Evolutionary conservation across 2,329 filamentous ascomycete genomes (phyloP), one percentile per base, ranked within the genome.

Genomic region (Ceratocystis smalleyi): DNA sequence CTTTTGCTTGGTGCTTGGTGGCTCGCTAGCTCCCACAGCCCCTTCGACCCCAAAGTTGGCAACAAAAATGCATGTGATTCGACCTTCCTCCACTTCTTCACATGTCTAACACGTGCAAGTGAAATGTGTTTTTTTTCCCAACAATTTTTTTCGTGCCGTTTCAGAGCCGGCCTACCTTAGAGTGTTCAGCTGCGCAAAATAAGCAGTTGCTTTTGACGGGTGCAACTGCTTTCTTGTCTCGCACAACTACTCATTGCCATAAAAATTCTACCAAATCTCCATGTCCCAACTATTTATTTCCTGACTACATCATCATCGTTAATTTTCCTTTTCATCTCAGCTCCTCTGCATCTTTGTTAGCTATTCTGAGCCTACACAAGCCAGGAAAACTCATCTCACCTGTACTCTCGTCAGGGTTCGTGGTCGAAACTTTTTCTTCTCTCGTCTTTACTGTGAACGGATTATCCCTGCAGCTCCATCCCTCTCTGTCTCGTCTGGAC

Each of bases 21-120:
- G 30, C 27, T 51, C n/a, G 15, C 54, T 32, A 60, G 10, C n/a
- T 30, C 63, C 63, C 61, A 64, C 47, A 45, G 54, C 30, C 51
- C 51, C 54, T 35, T 57, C 35, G 54, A n/a, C 54, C 32, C 54
- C 54, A 62, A 62, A 54, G 17, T 17, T 51, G n/a, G 43, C 61
- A 62, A 62, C 61, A 66, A 65, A 65, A 66, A 66, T 51, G 65
- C 65, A 66, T 66, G 65, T 66, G 65, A 66, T 66, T 62, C 45
- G 45, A 63, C 59, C 43, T 40, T 61, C 45, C 61, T 57, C 43
- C 54, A 47, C 54, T 55, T 61, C 64, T 65, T 65, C 61, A 45
- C 45, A 49, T 47, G 45, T 59, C 51, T 64, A 59, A 64, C 65
- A 66, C 59, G 65, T 66, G 65, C 59, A 66, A 66, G 64, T 57